Conservation (phyloP, 768 basidiomycete species). For the Butyriboletus loyo region DNA sequence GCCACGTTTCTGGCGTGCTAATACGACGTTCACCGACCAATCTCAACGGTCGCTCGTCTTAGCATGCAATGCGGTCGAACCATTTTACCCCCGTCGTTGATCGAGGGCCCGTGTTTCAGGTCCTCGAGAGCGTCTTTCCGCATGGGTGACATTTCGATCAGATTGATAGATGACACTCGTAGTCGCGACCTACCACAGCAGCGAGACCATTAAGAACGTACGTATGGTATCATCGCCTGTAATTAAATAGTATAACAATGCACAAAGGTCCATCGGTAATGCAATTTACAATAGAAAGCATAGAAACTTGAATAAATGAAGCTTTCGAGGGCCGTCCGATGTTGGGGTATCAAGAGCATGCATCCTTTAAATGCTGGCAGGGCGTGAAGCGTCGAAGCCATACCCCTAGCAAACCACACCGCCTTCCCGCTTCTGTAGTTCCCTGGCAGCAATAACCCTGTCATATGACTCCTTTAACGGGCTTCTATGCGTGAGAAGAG, state of each 20-base stretch:
- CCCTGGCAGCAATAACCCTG: conserved; percentile 58
- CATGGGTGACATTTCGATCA: background rate
- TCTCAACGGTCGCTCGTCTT: background rate
- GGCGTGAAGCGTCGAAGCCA: background rate
- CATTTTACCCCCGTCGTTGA: background rate
- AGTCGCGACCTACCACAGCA: background rate
- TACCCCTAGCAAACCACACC: background rate
- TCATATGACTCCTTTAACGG: conserved; percentile 72
- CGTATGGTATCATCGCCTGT: conserved; percentile 6
- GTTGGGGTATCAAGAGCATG: conserved; percentile 22
- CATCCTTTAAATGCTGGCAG: background rate
- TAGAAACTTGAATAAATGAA: conserved; percentile 27
- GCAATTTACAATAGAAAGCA: conserved; percentile 27
- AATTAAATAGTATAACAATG: conserved; percentile 9
- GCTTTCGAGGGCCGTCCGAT: conserved; percentile 7
- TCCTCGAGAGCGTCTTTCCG: background rate
- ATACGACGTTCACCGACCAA: no score
- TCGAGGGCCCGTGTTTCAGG: background rate
- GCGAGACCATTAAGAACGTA: background rate
- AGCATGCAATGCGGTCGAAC: background rate
- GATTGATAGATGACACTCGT: no score
- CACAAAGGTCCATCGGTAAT: conserved; percentile 15
- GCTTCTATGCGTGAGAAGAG: conserved; percentile 59
- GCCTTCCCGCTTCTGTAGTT: conserved; percentile 26
- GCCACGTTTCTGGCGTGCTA: no score